Base-by-base conservation (phyloP, 2,329 filamentous ascomycete genomes). In the Colletotrichum godetiae region DNA sequence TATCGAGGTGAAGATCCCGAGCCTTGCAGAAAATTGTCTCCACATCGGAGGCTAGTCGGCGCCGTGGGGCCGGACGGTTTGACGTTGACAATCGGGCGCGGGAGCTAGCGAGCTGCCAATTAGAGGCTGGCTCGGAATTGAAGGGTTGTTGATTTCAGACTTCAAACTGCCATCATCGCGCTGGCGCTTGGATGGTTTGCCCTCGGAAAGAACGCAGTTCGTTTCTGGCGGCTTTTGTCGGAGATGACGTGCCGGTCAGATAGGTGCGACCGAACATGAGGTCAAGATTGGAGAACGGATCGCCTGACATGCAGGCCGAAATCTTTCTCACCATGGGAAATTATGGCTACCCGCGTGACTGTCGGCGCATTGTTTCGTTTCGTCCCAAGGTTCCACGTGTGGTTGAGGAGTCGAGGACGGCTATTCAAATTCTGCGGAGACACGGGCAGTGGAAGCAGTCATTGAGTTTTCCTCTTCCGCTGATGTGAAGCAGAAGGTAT, bases 361-460 rank as follows among this genome's bases (percentile, higher is more conserved):
- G 61, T 65, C 56, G 59, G 67, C 55, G 35, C 60, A 37, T 52
- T 70, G 71, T 73, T 73, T 70, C 60, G 71, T 73, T 73, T 73
- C 71, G 71, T 66, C 71, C 71, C 55, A 66, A 56, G 15, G 29
- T 37, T 12, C 56, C 71, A 73, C 71, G 67, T 73, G 71, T 58
- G 55, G 56, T 70, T 22, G 55, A 52, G 46, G n/a, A 65, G 56
- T 70, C 19, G 55, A 52, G 46, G n/a, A 65, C 56, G 67, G 71
- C 71, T 53, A 49, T 66, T 37, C 60, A 56, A 65, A 57, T 53
- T 55, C 49, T 31, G 56, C 35, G 29, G 60, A 66, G 49, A 71
- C 6, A 22, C 11, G 53, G 19, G 46, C 37, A 31, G 42, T 27
- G 35, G 22, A 61, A 65, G 52, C 22, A 56, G 37, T 60, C 59